Evolutionary conservation across 108 stramenopile genomes (phyloP).

Genomic region (Nitzschia putrida): DNA sequence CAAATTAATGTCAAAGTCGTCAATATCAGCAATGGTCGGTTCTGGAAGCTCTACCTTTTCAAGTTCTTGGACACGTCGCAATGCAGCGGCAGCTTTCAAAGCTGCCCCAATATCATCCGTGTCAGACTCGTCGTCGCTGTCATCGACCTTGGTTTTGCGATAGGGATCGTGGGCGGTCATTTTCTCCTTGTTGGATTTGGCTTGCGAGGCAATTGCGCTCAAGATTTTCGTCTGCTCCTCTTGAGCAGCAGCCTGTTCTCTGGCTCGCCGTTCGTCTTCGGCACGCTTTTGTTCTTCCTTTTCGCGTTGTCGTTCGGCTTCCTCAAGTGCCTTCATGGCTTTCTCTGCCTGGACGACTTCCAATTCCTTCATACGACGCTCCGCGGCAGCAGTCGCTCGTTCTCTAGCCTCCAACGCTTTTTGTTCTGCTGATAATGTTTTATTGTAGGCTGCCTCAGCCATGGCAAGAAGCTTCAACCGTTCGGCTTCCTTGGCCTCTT

Average conservation of each 20-base stretch:
- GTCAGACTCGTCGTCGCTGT: constrained; percentile 1
- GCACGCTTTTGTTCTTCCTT: constrained; percentile 4
- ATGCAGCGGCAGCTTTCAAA: background rate
- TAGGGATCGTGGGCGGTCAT: background rate
- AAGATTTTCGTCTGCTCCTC: constrained; percentile 3
- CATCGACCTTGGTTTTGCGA: background rate
- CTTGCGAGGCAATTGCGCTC: background rate
- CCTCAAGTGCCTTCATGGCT: background rate
- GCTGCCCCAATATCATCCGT: background rate
- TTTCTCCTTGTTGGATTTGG: background rate
- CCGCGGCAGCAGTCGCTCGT: background rate
- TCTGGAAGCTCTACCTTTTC: background rate
- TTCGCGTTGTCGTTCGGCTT: background rate
- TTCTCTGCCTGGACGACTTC: background rate
- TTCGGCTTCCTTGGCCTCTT: constrained; percentile 9
- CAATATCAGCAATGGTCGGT: background rate
- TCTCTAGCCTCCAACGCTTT: background rate
- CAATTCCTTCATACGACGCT: background rate
- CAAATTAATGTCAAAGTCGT: background rate
- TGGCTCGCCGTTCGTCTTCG: constrained; percentile 5
- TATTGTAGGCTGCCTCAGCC: background rate
- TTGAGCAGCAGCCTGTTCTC: background rate
- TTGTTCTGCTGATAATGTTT: background rate
- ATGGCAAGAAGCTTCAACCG: background rate
- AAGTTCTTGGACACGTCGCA: constrained; percentile 4